A percentile compares a stretch with the other conserved stretches of the same genome.
These are phyloP conservation scores for Globisporangium recalcitrans DNA, from an alignment of 352 stramenopile species.

Conservation along the genomic window DNA sequence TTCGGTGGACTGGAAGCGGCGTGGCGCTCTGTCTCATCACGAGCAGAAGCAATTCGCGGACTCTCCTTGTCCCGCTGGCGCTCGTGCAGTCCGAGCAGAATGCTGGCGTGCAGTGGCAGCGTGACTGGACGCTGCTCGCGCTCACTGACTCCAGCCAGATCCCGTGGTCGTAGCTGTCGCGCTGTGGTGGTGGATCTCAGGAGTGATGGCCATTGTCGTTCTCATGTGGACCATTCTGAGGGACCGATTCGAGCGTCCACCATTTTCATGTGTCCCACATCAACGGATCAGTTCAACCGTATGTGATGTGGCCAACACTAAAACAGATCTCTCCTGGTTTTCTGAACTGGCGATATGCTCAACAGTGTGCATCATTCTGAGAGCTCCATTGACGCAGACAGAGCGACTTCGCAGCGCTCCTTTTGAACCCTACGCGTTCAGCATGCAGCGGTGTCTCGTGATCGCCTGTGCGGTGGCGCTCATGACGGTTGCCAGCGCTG, in stretches of 20 bases:
- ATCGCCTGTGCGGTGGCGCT: background rate
- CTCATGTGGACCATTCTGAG: background rate
- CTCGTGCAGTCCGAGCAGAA: background rate
- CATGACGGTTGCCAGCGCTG: background rate
- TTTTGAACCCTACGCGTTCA: background rate
- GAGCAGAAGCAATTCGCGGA: background rate
- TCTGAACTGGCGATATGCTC: slow-evolving; percentile 7
- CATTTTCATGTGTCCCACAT: background rate
- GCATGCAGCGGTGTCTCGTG: background rate
- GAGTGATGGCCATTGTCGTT: background rate
- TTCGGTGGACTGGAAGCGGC: background rate
- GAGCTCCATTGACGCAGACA: background rate
- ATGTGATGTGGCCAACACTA: background rate
- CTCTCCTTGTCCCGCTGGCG: background rate
- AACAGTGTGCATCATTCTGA: background rate
- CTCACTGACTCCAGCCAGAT: background rate
- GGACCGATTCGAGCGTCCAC: no score
- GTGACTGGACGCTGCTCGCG: slow-evolving; percentile 1
- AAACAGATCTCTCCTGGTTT: background rate
- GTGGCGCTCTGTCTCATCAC: background rate
- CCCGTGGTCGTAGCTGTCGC: background rate
- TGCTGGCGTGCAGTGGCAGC: background rate
- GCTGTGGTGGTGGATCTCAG: background rate
- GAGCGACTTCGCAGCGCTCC: background rate
- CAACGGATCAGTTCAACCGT: background rate